A percentile compares a stretch with the other conserved stretches of the same genome.
Conservation (phyloP, 2,329 filamentous ascomycete genomes). For the Botrytis fragariae region DNA sequence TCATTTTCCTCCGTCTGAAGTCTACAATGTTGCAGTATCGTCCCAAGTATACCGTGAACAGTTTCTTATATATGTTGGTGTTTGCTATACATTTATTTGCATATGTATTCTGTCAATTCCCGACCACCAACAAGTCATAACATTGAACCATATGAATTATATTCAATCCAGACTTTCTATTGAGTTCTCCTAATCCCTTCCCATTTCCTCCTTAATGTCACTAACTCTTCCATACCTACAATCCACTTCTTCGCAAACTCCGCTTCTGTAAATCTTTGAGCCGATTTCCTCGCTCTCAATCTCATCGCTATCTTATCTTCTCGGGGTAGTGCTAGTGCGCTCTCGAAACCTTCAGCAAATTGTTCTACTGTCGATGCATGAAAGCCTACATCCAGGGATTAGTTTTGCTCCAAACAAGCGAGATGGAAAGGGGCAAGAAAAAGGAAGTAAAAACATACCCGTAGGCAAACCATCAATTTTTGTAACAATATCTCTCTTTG, state of each 20-base stretch:
- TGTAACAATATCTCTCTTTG: conserved; percentile 89
- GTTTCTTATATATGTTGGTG: conserved; percentile 1
- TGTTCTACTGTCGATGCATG: conserved; percentile 75
- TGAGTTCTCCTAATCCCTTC: conserved; percentile 3
- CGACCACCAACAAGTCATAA: not conserved
- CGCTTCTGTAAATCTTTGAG: conserved; percentile 81
- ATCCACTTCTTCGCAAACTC: conserved; percentile 82
- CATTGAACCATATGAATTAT: not conserved
- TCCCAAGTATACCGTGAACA: not conserved
- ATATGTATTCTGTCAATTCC: not conserved
- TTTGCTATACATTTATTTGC: conserved; percentile 16
- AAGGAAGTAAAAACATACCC: conserved; percentile 48
- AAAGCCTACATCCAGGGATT: conserved; percentile 58
- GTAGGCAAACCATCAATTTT: conserved; percentile 75
- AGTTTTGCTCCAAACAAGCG: conserved; percentile 18
- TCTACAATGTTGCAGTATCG: too few relatives aligned
- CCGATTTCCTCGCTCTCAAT: conserved; percentile 70
- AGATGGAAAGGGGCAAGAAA: not conserved
- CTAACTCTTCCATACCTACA: conserved; percentile 68
- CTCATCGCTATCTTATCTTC: conserved; percentile 71
- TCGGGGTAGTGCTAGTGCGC: conserved; percentile 68
- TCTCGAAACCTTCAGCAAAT: conserved; percentile 77
- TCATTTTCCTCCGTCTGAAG: not conserved
- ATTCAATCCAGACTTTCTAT: not conserved
- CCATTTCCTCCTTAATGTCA: conserved; percentile 41